phyloP scores from a whole-genome alignment of 108 stramenopile genomes.

The Cyclotella baltica region DNA sequence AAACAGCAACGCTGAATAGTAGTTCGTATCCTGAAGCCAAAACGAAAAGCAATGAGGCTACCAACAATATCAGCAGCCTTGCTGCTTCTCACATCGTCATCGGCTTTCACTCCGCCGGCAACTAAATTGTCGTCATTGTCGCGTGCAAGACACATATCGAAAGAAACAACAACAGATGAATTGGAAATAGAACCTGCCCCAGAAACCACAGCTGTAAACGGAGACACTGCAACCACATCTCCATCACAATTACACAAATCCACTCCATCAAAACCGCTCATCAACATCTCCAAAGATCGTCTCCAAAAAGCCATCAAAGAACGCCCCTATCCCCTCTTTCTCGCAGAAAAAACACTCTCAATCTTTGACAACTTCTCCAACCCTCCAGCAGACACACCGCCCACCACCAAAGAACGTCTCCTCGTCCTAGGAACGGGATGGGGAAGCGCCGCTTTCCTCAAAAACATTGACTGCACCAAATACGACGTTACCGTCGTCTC shows the following conservation, averaged over 20 bases:
- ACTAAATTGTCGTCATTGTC: not conserved
- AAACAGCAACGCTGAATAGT: too few species aligned
- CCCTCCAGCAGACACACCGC: not conserved
- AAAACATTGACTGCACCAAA: slow-evolving; percentile 79
- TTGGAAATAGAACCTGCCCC: not conserved
- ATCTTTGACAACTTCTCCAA: slow-evolving; percentile 46
- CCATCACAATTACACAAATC: not conserved
- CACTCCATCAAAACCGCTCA: not conserved
- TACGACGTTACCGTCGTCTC: slow-evolving; percentile 92
- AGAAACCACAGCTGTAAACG: not conserved
- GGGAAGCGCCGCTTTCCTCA: slow-evolving; percentile 91
- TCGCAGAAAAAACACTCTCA: slow-evolving; percentile 85
- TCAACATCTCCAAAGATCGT: slow-evolving; percentile 12
- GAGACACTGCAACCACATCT: too few species aligned
- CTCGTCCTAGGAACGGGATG: slow-evolving; percentile 95
- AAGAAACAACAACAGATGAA: not conserved
- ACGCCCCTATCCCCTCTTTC: slow-evolving; percentile 82
- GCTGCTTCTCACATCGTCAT: not conserved
- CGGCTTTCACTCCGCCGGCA: not conserved
- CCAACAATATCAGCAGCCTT: not conserved
- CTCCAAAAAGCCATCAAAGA: slow-evolving; percentile 69
- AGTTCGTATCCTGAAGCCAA: too few species aligned
- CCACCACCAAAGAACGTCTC: slow-evolving; percentile 63
- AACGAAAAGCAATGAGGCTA: not conserved
- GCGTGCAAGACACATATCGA: not conserved